Evolutionary conservation across 2,329 filamentous ascomycete species (phyloP).

Genomic region (Pezicula radicicola): DNA sequence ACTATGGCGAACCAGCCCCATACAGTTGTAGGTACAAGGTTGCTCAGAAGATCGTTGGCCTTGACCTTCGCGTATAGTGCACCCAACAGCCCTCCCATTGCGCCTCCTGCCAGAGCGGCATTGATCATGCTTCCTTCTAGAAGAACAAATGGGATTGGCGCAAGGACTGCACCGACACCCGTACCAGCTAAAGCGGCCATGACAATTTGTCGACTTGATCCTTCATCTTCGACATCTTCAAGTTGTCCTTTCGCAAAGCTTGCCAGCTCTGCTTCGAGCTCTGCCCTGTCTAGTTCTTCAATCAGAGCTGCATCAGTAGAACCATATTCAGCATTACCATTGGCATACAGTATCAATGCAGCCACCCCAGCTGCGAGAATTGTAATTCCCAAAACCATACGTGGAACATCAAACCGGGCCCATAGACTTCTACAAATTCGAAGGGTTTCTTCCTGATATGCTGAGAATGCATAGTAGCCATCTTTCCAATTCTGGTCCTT

Average conservation of each 20-base stretch:
- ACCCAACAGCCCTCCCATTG: conserved; percentile 30
- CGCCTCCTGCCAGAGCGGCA: conserved; percentile 16
- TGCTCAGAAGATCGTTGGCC: conserved; percentile 31
- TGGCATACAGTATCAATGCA: conserved; percentile 71
- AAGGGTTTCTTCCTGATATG: conserved; percentile 78
- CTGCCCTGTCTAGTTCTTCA: conserved; percentile 53
- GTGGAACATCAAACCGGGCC: conserved; percentile 85
- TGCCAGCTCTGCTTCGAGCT: conserved; percentile 54
- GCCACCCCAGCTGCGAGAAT: conserved; percentile 68
- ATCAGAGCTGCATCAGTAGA: conserved; percentile 46
- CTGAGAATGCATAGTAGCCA: conserved; percentile 57
- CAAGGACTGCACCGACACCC: conserved; percentile 18
- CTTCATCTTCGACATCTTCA: conserved; percentile 17
- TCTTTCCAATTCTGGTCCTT: conserved; percentile 38
- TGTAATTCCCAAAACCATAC: conserved; percentile 77
- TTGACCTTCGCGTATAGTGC: conserved; percentile 32
- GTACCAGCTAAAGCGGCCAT: conserved; percentile 22
- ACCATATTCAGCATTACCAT: conserved; percentile 52
- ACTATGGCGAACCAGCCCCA: conserved; percentile 87
- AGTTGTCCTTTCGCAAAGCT: conserved; percentile 19
- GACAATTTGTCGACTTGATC: conserved; percentile 17
- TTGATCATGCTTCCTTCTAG: conserved; percentile 15
- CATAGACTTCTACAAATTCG: conserved; percentile 79
- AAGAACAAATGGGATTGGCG: conserved; percentile 16
- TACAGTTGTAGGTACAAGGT: conserved; percentile 66